A percentile compares a stretch with the other conserved stretches of the same genome.
phyloP scores from a whole-genome alignment of 2,329 filamentous ascomycete species.

The Penicillium sp. region DNA sequence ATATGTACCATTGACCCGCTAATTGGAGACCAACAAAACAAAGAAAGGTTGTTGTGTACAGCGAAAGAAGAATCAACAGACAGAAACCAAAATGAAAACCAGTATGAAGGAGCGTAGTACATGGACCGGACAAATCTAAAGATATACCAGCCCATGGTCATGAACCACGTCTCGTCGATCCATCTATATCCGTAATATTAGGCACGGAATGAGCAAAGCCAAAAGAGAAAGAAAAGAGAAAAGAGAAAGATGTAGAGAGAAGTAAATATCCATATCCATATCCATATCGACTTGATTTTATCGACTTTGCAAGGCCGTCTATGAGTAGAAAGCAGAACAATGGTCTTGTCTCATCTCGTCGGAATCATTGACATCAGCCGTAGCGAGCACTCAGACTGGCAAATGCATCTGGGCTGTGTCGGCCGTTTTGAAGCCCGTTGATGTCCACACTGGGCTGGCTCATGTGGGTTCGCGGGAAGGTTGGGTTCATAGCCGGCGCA shows the following conservation, averaged over 20 bases:
- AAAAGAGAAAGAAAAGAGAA: background rate
- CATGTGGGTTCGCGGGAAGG: constrained; percentile 37
- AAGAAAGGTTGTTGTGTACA: too few relatives aligned
- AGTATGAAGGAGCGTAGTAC: constrained; percentile 8
- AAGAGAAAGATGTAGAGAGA: background rate
- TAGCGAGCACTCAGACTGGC: constrained; percentile 49
- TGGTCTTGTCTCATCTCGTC: constrained; percentile 1
- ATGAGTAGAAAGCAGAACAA: too few relatives aligned
- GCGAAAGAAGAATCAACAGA: too few relatives aligned
- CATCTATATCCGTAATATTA: constrained; percentile 19
- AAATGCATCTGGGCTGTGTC: constrained; percentile 53
- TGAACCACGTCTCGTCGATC: constrained; percentile 14
- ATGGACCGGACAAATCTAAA: constrained; percentile 13
- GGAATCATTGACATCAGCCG: constrained; percentile 31
- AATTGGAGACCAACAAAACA: too few relatives aligned
- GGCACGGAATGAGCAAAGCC: background rate
- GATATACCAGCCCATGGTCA: constrained; percentile 17
- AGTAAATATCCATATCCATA: constrained; percentile 4
- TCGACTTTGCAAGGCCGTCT: constrained; percentile 7
- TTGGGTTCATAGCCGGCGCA: constrained; percentile 17
- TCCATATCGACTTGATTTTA: constrained; percentile 4
- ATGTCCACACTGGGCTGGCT: constrained; percentile 52
- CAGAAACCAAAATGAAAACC: constrained; percentile 1
- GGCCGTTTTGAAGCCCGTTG: constrained; percentile 46
- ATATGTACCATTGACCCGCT: too few relatives aligned